Evolutionary conservation across 2,329 filamentous ascomycete species (phyloP).

Genomic region (Kalmusia sp.): DNA sequence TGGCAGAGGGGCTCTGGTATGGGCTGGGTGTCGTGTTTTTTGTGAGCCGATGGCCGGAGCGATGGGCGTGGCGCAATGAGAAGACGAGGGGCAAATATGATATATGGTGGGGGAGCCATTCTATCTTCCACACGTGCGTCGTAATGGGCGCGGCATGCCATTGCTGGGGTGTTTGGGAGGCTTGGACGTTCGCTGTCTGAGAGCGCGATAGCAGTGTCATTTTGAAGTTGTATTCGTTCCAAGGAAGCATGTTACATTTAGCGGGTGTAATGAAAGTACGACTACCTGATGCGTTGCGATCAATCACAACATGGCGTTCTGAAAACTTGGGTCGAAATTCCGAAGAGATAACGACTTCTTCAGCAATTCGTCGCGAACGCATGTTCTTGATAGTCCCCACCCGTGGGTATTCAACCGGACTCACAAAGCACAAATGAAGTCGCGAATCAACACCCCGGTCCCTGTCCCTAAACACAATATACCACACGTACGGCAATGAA

Average conservation of each 20-base stretch:
- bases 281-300: no score
- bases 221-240: no score
- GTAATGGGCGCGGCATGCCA: conserved; percentile 25
- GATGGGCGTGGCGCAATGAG: conserved; percentile 11
- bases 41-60: conserved; percentile 23
- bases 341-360: no score
- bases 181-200: conserved; percentile 20
- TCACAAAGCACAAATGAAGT: conserved; percentile 19
- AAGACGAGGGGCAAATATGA: conserved; percentile 18
- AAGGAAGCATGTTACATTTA: no score
- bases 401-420: conserved; percentile 16
- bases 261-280: no score
- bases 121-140: conserved; percentile 29
- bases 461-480: background rate
- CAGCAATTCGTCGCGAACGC: no score
- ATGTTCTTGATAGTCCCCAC: background rate
- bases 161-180: conserved; percentile 32
- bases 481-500: conserved; percentile 20
- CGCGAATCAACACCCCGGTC: conserved; percentile 23
- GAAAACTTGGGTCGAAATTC: no score
- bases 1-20: conserved; percentile 29
- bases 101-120: conserved; percentile 27
- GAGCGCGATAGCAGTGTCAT: no score
- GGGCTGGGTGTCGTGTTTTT: conserved; percentile 27
- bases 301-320: no score